These are phyloP conservation scores for Taphrina confusa DNA, from an alignment of 1,139 yeast species.

Conservation along the genomic window DNA sequence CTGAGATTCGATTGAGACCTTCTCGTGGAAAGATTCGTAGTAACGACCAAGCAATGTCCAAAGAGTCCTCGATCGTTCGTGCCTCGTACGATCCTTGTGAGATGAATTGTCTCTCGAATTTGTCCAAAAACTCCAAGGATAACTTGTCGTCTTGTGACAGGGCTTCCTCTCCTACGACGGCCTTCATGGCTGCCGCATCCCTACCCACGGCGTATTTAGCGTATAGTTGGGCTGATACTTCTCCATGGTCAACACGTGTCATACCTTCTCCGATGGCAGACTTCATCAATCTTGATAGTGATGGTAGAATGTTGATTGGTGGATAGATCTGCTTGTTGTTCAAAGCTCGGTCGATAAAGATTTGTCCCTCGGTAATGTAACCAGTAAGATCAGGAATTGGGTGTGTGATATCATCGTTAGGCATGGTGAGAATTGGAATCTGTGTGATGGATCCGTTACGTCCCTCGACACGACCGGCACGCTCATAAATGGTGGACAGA, in stretches of 20 bases:
- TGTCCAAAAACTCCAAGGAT: slow-evolving; percentile 94
- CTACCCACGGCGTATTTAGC: slow-evolving; percentile 99
- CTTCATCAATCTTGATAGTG: slow-evolving; percentile 96
- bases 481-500: slow-evolving; percentile 96
- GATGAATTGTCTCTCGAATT: slow-evolving; percentile 93
- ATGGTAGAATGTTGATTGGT: slow-evolving; percentile 96
- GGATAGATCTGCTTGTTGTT: slow-evolving; percentile 96
- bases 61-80: slow-evolving; percentile 67
- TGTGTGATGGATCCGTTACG: slow-evolving; percentile 99
- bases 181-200: slow-evolving; percentile 99
- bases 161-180: slow-evolving; percentile 99
- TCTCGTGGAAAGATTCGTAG: slow-evolving; percentile 98
- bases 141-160: slow-evolving; percentile 94
- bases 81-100: slow-evolving; percentile 58
- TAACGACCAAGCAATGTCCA: slow-evolving; percentile 97
- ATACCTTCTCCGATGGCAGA: slow-evolving; percentile 99
- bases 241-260: slow-evolving; percentile 99
- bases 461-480: slow-evolving; percentile 99
- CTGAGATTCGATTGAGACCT: slow-evolving; percentile 95
- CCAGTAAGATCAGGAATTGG: slow-evolving; percentile 99
- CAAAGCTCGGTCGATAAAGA: slow-evolving; percentile 93
- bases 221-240: slow-evolving; percentile 95
- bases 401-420: slow-evolving; percentile 98
- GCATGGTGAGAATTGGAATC: slow-evolving; percentile 98
- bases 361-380: slow-evolving; percentile 98